A percentile compares a stretch with the other conserved stretches of the same genome.
phyloP scores from a whole-genome alignment of 768 basidiomycete genomes.

The Mycena olivaceomarginata region DNA sequence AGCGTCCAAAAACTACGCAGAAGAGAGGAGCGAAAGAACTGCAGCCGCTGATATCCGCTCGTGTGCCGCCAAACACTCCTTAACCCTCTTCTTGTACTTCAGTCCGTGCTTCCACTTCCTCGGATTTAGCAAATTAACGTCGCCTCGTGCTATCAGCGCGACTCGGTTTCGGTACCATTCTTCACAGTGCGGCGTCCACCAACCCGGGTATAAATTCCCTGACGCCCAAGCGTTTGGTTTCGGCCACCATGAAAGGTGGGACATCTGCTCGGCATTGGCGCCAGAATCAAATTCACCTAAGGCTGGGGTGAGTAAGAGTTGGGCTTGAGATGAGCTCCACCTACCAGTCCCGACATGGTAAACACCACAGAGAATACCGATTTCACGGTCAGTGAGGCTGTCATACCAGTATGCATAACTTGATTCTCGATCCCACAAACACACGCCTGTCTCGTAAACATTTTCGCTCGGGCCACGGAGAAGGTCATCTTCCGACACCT shows the following conservation, averaged over 20 bases:
- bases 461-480: neutral
- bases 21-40: too few species aligned
- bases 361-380: neutral
- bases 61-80: too few species aligned
- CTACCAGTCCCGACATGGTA: neutral
- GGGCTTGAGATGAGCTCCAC: neutral
- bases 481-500: neutral
- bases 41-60: too few species aligned
- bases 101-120: too few species aligned
- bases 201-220: neutral
- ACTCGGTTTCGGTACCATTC: neutral
- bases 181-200: neutral
- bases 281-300: too few species aligned
- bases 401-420: neutral
- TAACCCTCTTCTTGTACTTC: too few species aligned
- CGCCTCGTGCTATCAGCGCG: too few species aligned
- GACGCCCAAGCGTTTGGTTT: neutral
- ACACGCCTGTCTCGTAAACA: neutral
- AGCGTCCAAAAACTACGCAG: too few species aligned
- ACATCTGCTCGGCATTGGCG: neutral
- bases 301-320: too few species aligned
- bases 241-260: neutral
- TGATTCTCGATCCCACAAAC: neutral
- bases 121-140: too few species aligned
- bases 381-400: neutral